Conservation (phyloP, 2,329 filamentous ascomycete genomes). For the Botrytis medusae region DNA sequence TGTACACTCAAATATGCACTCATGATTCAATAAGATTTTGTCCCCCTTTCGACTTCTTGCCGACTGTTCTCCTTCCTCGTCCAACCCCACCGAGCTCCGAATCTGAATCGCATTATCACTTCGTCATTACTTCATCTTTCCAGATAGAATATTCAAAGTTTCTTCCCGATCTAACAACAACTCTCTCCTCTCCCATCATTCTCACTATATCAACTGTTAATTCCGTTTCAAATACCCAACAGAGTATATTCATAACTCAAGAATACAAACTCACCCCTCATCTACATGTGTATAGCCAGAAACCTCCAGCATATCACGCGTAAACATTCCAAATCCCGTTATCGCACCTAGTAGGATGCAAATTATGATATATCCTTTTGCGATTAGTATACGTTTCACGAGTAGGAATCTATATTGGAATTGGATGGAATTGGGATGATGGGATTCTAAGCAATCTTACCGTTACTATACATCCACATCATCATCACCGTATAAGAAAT, state of each 20-base stretch:
- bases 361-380: constrained; percentile 31
- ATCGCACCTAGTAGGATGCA: constrained; percentile 30
- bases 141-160: background rate
- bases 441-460: constrained; percentile 12
- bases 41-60: background rate
- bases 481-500: constrained; percentile 30
- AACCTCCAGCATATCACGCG: constrained; percentile 26
- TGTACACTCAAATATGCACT: background rate
- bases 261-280: background rate
- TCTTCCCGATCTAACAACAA: background rate
- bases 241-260: background rate
- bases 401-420: background rate
- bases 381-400: background rate
- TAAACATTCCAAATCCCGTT: constrained; percentile 31
- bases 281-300: background rate
- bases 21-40: background rate
- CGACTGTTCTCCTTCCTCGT: background rate
- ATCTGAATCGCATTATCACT: background rate
- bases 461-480: constrained; percentile 35
- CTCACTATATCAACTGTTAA: background rate
- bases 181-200: background rate
- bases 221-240: background rate
- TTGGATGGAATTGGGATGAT: background rate
- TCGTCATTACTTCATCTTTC: background rate
- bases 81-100: background rate